phyloP scores from a whole-genome alignment of 2,329 filamentous ascomycete species.

The Fusarium verticillioides region DNA sequence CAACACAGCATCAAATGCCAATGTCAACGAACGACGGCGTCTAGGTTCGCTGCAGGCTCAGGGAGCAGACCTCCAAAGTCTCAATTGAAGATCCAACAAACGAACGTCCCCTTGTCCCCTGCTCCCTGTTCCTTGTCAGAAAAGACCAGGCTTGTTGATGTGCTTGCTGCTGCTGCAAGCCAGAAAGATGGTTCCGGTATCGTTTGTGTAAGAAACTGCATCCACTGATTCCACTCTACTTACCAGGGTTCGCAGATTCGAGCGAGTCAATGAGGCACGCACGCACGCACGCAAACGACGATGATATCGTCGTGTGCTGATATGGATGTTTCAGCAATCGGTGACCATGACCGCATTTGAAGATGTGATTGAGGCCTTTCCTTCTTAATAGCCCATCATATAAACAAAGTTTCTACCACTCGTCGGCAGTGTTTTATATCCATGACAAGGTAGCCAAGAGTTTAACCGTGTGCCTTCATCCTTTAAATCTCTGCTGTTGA shows the following conservation, averaged over 20 bases:
- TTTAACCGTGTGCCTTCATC: conserved; percentile 19
- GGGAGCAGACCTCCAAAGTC: conserved; percentile 6
- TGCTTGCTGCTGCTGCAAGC: conserved; percentile 34
- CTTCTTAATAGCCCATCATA: conserved; percentile 25
- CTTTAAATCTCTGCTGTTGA: conserved; percentile 13
- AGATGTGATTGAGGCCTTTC: neutral
- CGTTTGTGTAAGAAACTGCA: conserved; percentile 35
- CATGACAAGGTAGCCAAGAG: conserved; percentile 20
- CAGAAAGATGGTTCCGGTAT: conserved; percentile 26
- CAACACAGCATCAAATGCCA: conserved; percentile 29
- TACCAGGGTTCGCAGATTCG: neutral
- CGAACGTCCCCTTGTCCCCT: conserved; percentile 7
- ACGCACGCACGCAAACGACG: conserved; percentile 28
- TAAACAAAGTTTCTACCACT: conserved; percentile 31
- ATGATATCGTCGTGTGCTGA: conserved; percentile 4
- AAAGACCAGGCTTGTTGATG: conserved; percentile 29
- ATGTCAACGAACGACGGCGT: conserved; percentile 19
- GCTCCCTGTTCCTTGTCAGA: conserved; percentile 30
- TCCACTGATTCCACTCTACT: conserved; percentile 39
- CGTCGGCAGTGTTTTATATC: conserved; percentile 2
- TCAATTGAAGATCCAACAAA: conserved; percentile 35
- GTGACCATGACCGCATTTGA: conserved; percentile 5
- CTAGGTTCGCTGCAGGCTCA: conserved; percentile 17
- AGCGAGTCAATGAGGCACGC: conserved; percentile 2
- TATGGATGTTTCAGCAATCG: conserved; percentile 13